Percentiles rank a stretch among this genome's conserved stretches.
Conservation (phyloP, 1,284 basidiomycete genomes). For the Tranzscheliella williamsii region DNA sequence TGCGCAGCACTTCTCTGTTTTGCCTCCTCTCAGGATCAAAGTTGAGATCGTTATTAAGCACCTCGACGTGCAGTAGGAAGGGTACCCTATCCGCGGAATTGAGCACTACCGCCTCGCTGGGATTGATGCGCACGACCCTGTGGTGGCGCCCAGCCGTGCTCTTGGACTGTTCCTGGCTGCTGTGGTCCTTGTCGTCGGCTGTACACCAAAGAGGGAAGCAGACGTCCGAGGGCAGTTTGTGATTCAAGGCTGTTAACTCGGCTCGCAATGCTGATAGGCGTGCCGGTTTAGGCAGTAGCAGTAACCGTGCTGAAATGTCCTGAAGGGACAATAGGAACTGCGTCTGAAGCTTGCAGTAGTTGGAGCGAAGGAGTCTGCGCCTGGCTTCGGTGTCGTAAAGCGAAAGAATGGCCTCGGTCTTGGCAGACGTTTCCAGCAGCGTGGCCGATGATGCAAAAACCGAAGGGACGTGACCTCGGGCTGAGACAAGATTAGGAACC, state of each 20-base stretch:
- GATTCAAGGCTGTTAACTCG: slow-evolving; percentile 92
- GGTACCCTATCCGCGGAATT: slow-evolving; percentile 97
- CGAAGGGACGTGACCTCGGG: slow-evolving; percentile 65
- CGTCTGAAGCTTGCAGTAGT: slow-evolving; percentile 88
- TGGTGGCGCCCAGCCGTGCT: slow-evolving; percentile 70
- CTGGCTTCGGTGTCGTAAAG: slow-evolving; percentile 47
- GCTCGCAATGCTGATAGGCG: slow-evolving; percentile 92
- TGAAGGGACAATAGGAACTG: slow-evolving; percentile 85
- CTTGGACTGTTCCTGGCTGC: background rate
- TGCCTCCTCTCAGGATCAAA: slow-evolving; percentile 82
- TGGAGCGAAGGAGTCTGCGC: slow-evolving; percentile 50
- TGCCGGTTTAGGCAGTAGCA: slow-evolving; percentile 90
- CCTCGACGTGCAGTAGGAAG: slow-evolving; percentile 89
- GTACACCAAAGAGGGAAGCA: slow-evolving; percentile 96
- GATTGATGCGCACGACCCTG: slow-evolving; percentile 93
- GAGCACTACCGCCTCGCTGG: slow-evolving; percentile 94
- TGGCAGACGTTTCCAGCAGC: slow-evolving; percentile 63
- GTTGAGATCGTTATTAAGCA: slow-evolving; percentile 86
- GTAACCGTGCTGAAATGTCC: slow-evolving; percentile 86
- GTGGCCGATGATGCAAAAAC: slow-evolving; percentile 58
- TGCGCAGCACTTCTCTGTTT: slow-evolving; percentile 80
- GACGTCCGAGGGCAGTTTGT: slow-evolving; percentile 84
- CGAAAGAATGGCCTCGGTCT: slow-evolving; percentile 39
- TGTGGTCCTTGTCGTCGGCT: slow-evolving; percentile 37
- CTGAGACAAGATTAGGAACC: slow-evolving; percentile 60